phyloP scores from a whole-genome alignment of 2,329 filamentous ascomycete genomes.

The Mollisia scopiformis region DNA sequence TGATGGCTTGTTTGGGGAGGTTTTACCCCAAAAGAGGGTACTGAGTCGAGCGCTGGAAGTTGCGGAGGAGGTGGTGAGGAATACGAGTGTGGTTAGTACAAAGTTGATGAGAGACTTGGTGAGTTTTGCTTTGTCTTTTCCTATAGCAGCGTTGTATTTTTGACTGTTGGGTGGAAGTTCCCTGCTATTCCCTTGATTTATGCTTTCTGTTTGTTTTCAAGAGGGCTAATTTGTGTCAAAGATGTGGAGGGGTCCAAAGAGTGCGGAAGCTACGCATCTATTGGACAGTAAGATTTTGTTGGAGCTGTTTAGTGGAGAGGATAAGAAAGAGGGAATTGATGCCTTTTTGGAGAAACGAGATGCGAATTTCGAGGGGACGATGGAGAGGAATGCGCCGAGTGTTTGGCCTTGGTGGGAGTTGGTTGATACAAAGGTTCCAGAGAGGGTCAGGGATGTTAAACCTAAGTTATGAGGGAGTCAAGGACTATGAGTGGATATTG shows the following conservation, averaged over 20 bases:
- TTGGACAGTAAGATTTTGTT: slow-evolving; percentile 68
- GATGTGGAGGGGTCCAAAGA: slow-evolving; percentile 62
- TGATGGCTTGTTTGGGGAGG: slow-evolving; percentile 67
- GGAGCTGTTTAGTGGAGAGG: slow-evolving; percentile 57
- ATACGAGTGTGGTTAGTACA: slow-evolving; percentile 66
- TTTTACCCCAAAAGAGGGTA: slow-evolving; percentile 62
- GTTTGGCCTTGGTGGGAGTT: slow-evolving; percentile 64
- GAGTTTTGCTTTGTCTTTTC: too few species aligned
- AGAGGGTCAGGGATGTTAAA: slow-evolving; percentile 31
- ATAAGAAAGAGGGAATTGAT: slow-evolving; percentile 62
- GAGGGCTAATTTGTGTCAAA: too few species aligned
- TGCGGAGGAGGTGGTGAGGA: slow-evolving; percentile 67
- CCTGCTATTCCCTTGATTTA: too few species aligned
- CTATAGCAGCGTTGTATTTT: too few species aligned
- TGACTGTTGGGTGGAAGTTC: too few species aligned
- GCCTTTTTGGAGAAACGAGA: slow-evolving; percentile 64
- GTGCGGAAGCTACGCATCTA: slow-evolving; percentile 70
- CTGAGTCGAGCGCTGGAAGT: slow-evolving; percentile 66
- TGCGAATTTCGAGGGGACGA: slow-evolving; percentile 57
- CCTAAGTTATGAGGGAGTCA: slow-evolving; percentile 19
- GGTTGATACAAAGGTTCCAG: slow-evolving; percentile 43
- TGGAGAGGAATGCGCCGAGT: slow-evolving; percentile 55
- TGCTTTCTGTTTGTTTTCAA: too few species aligned
- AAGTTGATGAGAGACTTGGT: slow-evolving; percentile 72
- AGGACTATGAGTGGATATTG: background rate